A percentile compares a stretch with the other conserved stretches of the same genome.
phyloP scores from a whole-genome alignment of 108 stramenopile species.

The Stephanodiscus triporus region DNA sequence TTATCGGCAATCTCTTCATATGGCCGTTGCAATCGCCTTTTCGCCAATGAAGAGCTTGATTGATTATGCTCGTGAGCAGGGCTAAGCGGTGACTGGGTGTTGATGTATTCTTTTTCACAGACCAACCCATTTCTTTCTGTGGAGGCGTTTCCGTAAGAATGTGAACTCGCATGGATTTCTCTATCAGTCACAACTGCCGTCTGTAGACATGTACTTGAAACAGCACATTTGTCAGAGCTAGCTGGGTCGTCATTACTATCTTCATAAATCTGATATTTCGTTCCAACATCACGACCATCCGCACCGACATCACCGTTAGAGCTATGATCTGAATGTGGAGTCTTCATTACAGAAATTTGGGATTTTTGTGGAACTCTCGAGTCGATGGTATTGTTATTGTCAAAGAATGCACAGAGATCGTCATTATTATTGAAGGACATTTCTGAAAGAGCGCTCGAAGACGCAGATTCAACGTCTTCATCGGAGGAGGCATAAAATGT shows the following conservation, averaged over 20 bases:
- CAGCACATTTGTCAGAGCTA: background rate
- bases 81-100: background rate
- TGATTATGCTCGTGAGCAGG: background rate
- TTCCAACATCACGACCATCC: background rate
- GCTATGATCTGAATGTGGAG: background rate
- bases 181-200: background rate
- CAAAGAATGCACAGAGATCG: slow-evolving; percentile 38
- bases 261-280: background rate
- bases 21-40: background rate
- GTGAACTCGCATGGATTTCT: background rate
- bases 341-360: background rate
- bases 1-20: background rate
- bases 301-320: background rate
- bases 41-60: background rate
- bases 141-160: background rate
- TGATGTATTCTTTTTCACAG: background rate
- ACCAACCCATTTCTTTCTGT: background rate
- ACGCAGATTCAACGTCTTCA: slow-evolving; percentile 14
- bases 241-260: background rate
- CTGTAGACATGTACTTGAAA: background rate
- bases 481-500: slow-evolving; percentile 3
- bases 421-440: slow-evolving; percentile 38
- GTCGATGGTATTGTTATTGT: background rate
- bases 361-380: background rate
- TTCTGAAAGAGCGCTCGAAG: slow-evolving; percentile 21